Evolutionary conservation across 768 basidiomycete genomes (phyloP).

Genomic region (Panaeolus cyanescens): DNA sequence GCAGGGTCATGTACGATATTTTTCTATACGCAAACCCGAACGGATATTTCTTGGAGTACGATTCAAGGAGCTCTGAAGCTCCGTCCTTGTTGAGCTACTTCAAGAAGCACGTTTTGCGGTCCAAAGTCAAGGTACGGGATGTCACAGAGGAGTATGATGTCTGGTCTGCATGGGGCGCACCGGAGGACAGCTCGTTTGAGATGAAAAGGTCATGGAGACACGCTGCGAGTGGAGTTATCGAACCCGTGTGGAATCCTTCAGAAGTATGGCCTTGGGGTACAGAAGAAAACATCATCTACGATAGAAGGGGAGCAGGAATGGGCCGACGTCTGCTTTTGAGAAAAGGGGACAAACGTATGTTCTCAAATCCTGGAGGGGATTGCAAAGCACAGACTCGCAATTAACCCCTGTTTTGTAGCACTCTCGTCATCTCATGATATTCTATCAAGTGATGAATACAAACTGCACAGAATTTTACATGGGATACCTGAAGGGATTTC

Average conservation of each 20-base stretch:
- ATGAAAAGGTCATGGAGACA: slow-evolving; percentile 41
- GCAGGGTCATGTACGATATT: slow-evolving; percentile 85
- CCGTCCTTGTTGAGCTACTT: slow-evolving; percentile 68
- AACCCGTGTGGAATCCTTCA: slow-evolving; percentile 66
- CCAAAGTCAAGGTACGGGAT: slow-evolving; percentile 83
- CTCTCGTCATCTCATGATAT: slow-evolving; percentile 60
- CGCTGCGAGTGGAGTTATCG: slow-evolving; percentile 75
- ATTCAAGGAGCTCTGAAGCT: slow-evolving; percentile 60
- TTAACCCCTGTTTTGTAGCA: slow-evolving; percentile 39
- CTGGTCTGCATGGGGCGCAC: slow-evolving; percentile 79
- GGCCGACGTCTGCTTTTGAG: slow-evolving; percentile 70
- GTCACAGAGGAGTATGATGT: slow-evolving; percentile 78
- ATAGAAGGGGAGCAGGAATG: slow-evolving; percentile 77
- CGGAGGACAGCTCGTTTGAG: slow-evolving; percentile 31
- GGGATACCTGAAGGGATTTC: slow-evolving; percentile 86
- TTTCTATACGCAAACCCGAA: slow-evolving; percentile 73
- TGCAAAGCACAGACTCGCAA: too few relatives aligned
- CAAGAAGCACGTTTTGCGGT: slow-evolving; percentile 84
- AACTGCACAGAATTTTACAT: slow-evolving; percentile 73
- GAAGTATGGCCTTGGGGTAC: slow-evolving; percentile 62
- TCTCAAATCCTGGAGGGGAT: neutral
- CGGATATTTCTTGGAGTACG: slow-evolving; percentile 74
- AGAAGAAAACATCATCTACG: slow-evolving; percentile 51
- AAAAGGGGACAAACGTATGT: slow-evolving; percentile 76
- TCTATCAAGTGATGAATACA: slow-evolving; percentile 57